phyloP scores from a whole-genome alignment of 352 stramenopile genomes.

The Pythium aquatile region DNA sequence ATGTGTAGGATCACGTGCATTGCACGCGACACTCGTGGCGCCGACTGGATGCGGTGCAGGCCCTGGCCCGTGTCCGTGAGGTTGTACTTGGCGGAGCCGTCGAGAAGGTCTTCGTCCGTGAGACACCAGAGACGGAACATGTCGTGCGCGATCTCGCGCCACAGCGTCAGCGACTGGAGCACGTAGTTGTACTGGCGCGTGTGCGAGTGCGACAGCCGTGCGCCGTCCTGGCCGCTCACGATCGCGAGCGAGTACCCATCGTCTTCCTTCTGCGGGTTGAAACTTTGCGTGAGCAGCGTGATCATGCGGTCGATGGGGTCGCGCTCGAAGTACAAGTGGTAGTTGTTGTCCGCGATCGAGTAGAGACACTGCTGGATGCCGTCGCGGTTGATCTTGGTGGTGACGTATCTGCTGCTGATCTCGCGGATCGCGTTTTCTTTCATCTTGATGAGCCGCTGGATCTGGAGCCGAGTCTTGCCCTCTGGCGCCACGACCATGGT shows the following conservation, averaged over 20 bases:
- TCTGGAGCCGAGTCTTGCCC: slow-evolving; percentile 83
- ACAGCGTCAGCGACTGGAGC: slow-evolving; percentile 95
- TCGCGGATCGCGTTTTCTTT: slow-evolving; percentile 91
- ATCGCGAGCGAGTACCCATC: slow-evolving; percentile 91
- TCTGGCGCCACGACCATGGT: slow-evolving; percentile 94
- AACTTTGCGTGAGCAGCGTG: slow-evolving; percentile 81
- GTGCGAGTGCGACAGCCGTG: slow-evolving; percentile 94
- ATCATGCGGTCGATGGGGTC: slow-evolving; percentile 97
- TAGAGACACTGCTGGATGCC: slow-evolving; percentile 95
- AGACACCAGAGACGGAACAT: slow-evolving; percentile 97
- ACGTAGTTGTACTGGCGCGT: slow-evolving; percentile 96
- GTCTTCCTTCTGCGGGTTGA: slow-evolving; percentile 66
- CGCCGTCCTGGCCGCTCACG: slow-evolving; percentile 90
- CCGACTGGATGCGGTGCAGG: slow-evolving; percentile 92
- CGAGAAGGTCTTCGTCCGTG: slow-evolving; percentile 92
- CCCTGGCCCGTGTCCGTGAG: slow-evolving; percentile 95
- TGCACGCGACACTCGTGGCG: slow-evolving; percentile 90
- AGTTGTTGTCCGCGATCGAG: slow-evolving; percentile 97
- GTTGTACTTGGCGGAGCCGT: slow-evolving; percentile 79
- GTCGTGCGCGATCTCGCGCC: slow-evolving; percentile 95
- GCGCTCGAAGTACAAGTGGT: slow-evolving; percentile 96
- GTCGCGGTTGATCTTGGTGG: slow-evolving; percentile 54
- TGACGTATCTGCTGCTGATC: slow-evolving; percentile 81
- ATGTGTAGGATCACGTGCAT: slow-evolving; percentile 94
- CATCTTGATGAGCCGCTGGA: slow-evolving; percentile 90